Evolutionary conservation across 2,329 filamentous ascomycete genomes (phyloP).

Genomic region (Dothidotthia symphoricarpi): DNA sequence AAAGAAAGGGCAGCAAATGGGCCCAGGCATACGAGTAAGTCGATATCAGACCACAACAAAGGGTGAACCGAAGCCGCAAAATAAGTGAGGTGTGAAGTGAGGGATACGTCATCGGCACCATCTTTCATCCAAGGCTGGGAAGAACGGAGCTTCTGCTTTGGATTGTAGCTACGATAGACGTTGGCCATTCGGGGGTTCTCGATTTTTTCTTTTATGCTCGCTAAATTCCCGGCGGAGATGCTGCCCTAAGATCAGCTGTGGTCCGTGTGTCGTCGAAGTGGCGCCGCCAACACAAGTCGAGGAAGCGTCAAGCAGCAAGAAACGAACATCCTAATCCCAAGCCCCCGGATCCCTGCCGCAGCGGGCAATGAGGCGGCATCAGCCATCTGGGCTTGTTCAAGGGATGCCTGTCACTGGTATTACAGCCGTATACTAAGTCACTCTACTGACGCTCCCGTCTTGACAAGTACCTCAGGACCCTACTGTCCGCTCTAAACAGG

Average conservation of each 20-base stretch:
- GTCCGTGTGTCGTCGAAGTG: constrained; percentile 39
- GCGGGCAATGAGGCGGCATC: constrained; percentile 32
- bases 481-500: constrained; percentile 36
- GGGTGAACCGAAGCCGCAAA: constrained; percentile 16
- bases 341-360: constrained; percentile 38
- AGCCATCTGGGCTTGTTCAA: constrained; percentile 17
- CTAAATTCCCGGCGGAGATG: constrained; percentile 31
- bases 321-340: constrained; percentile 33
- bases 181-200: constrained; percentile 25
- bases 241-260: constrained; percentile 36
- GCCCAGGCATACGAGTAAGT: constrained; percentile 21
- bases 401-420: constrained; percentile 36
- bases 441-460: constrained; percentile 35
- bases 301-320: constrained; percentile 35
- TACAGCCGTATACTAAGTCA: constrained; percentile 34
- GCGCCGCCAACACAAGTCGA: constrained; percentile 38
- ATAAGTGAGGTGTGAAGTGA: constrained; percentile 24
- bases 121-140: constrained; percentile 15
- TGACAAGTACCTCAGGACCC: constrained; percentile 30
- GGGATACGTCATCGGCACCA: constrained; percentile 37
- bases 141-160: constrained; percentile 24
- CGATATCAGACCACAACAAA: constrained; percentile 27
- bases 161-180: constrained; percentile 26
- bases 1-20: constrained; percentile 28
- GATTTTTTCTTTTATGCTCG: constrained; percentile 31